phyloP scores from a whole-genome alignment of 2,329 filamentous ascomycete species.

The Colletotrichum cordylinicola region DNA sequence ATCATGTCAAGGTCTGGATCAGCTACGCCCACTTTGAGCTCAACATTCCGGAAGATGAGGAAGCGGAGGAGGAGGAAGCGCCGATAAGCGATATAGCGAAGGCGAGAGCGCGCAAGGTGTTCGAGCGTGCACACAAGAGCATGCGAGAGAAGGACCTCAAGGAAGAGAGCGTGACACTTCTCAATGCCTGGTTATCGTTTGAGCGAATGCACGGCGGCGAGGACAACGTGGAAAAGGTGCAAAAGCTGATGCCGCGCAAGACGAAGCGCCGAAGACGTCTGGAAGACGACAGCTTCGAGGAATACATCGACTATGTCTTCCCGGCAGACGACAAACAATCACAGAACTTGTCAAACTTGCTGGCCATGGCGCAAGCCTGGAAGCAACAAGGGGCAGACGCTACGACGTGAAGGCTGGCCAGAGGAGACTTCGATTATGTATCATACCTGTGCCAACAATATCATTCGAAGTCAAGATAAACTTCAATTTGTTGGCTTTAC shows the following conservation, averaged over 20 bases:
- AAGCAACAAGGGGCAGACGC: constrained; percentile 65
- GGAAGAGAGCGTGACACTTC: constrained; percentile 89
- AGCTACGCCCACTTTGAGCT: constrained; percentile 99
- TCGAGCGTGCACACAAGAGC: constrained; percentile 81
- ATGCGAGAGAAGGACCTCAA: constrained; percentile 92
- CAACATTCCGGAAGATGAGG: constrained; percentile 81
- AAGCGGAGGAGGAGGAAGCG: constrained; percentile 67
- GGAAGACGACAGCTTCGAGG: constrained; percentile 93
- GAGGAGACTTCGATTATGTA: not conserved
- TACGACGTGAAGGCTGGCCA: not conserved
- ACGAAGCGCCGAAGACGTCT: constrained; percentile 92
- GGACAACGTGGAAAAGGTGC: constrained; percentile 80
- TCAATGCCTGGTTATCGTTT: constrained; percentile 92
- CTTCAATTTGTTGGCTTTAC: not conserved
- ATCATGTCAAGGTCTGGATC: constrained; percentile 99
- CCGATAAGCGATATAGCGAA: constrained; percentile 85
- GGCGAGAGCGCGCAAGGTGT: constrained; percentile 79
- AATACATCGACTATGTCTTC: constrained; percentile 97
- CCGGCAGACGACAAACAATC: constrained; percentile 91
- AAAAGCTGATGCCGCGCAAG: constrained; percentile 91
- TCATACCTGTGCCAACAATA: not conserved
- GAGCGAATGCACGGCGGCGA: constrained; percentile 82
- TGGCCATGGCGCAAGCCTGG: constrained; percentile 88
- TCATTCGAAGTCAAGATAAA: not conserved
- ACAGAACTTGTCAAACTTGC: constrained; percentile 80